A percentile compares a stretch with the other conserved stretches of the same genome.
Evolutionary conservation across 805 yeast genomes (phyloP).

Genomic region (Wickerhamiella alocasiicola): DNA sequence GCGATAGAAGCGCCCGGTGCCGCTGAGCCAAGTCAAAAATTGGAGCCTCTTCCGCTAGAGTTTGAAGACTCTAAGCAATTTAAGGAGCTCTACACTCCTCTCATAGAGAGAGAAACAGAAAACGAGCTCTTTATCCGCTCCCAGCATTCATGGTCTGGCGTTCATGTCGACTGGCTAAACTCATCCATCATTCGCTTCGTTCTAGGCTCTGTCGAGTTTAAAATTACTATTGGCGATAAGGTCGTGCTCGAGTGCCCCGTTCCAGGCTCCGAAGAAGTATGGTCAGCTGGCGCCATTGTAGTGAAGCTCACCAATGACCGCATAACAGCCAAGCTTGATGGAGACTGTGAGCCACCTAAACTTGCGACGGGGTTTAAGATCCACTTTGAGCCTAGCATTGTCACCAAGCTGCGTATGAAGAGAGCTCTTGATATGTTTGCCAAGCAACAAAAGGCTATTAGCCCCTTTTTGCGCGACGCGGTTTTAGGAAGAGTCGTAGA

Average conservation of each 20-base stretch:
- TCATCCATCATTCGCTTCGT: conserved; percentile 24
- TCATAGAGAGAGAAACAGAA: conserved; percentile 71
- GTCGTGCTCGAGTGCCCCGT: conserved; percentile 44
- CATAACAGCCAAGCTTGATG: conserved; percentile 15
- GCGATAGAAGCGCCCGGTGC: conserved; percentile 3
- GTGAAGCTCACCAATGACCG: conserved; percentile 2
- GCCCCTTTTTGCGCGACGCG: conserved; percentile 62
- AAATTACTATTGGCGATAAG: conserved; percentile 77
- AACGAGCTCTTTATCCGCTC: conserved; percentile 39
- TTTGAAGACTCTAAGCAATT: conserved; percentile 77
- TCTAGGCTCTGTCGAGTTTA: conserved; percentile 49
- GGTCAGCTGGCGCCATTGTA: conserved; percentile 5
- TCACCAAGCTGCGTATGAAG: conserved; percentile 75
- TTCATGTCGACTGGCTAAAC: conserved; percentile 7
- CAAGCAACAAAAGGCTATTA: conserved; percentile 49
- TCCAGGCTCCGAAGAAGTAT: conserved; percentile 3
- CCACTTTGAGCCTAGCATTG: conserved; percentile 82
- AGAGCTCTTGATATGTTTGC: conserved; percentile 64
- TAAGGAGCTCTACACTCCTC: conserved; percentile 73
- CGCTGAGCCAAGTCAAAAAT: background rate
- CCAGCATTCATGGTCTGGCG: conserved; percentile 10
- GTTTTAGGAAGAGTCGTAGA: conserved; percentile 69
- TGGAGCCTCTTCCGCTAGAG: conserved; percentile 60
- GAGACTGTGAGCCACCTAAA: conserved; percentile 39
- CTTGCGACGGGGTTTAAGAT: conserved; percentile 59